Evolutionary conservation across 2,329 filamentous ascomycete species (phyloP), one percentile per base, ranked within the genome.

Genomic region (Stenocarpella maydis): DNA sequence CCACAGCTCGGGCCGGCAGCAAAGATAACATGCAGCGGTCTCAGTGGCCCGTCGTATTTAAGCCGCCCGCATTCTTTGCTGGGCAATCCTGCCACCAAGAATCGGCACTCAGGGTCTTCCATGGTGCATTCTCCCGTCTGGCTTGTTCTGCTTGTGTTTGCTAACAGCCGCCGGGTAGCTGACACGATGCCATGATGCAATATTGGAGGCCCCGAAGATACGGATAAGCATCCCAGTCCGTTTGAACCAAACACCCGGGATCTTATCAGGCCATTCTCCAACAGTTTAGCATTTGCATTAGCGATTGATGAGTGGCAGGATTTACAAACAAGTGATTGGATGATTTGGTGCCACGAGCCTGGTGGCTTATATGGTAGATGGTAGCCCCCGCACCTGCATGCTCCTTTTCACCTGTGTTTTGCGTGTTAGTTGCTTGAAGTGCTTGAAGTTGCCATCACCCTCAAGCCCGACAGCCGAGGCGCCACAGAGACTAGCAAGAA

Each of bases 21-120:
- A 37, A 49, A 67, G 65, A 67, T 67, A 67, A 67, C 52, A 41
- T 31, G 45, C 65, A 26, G 52, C 65, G 49, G 65, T 12, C 52
- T 43, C 37, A 53, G 34, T 45, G 64, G 64, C 49, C 47, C 37
- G 53, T 39, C 17, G 52, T 9, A n/a, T 50, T 8, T 21, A 67
- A 67, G 41, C 64, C 24, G 9, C 39, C 15, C 15, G 19, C 37
- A 12, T 41, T 45, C 26, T 61, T 61, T n/a, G 26, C 58, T 61
- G 41, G 58, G 41, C 37, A 21, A 61, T 61, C 58, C 26, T 63
- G 58, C 15, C 21, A 21, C 28, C 58, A 37, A 63, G 41, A 63
- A 37, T 17, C 15, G 31, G 43, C 43, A 45, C 28, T 49, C 43
- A 45, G 6, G 6, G 24, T 10, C 12, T 47, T 8, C 17, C 19